Percentiles rank a stretch among this genome's conserved stretches.
Conservation (phyloP, 2,329 filamentous ascomycete species). For the Aspergillus pseudoterreus region DNA sequence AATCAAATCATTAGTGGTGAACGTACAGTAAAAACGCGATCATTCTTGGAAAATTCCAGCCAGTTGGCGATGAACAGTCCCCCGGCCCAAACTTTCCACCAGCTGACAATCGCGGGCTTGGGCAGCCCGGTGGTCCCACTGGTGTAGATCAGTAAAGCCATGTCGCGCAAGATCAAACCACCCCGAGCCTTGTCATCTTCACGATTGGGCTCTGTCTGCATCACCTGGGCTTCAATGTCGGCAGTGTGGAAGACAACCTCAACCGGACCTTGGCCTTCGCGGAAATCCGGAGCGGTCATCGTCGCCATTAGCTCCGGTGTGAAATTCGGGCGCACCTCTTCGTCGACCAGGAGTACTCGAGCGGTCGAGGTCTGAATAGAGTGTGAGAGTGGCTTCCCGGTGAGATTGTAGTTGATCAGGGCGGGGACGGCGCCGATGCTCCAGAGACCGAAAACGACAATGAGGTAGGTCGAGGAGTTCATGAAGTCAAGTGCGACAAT, state of each 20-base stretch:
- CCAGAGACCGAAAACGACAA: constrained; percentile 75
- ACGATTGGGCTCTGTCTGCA: constrained; percentile 51
- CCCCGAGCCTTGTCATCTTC: constrained; percentile 56
- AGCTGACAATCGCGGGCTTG: constrained; percentile 74
- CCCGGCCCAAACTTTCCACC: constrained; percentile 60
- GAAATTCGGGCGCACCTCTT: constrained; percentile 55
- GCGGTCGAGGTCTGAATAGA: constrained; percentile 67
- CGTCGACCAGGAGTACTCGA: constrained; percentile 67
- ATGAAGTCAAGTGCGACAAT: constrained; percentile 78
- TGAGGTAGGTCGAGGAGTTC: constrained; percentile 75
- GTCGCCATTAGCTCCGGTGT: constrained; percentile 38
- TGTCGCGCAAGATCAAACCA: constrained; percentile 50
- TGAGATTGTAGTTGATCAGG: constrained; percentile 84
- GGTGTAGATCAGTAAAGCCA: constrained; percentile 77
- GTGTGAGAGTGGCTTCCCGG: constrained; percentile 67
- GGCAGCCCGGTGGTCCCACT: constrained; percentile 82
- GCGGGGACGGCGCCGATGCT: constrained; percentile 77
- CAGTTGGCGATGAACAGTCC: constrained; percentile 53
- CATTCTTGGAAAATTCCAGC: constrained; percentile 56
- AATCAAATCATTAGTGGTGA: too few species aligned
- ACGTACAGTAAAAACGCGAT: constrained; percentile 71
- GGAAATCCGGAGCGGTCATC: constrained; percentile 38
- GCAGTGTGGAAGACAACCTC: constrained; percentile 61
- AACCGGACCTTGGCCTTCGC: constrained; percentile 45
- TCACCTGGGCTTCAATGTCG: constrained; percentile 54